A percentile compares a stretch with the other conserved stretches of the same genome.
Evolutionary conservation across 805 yeast species (phyloP).

Genomic region (Candida suzukii): DNA sequence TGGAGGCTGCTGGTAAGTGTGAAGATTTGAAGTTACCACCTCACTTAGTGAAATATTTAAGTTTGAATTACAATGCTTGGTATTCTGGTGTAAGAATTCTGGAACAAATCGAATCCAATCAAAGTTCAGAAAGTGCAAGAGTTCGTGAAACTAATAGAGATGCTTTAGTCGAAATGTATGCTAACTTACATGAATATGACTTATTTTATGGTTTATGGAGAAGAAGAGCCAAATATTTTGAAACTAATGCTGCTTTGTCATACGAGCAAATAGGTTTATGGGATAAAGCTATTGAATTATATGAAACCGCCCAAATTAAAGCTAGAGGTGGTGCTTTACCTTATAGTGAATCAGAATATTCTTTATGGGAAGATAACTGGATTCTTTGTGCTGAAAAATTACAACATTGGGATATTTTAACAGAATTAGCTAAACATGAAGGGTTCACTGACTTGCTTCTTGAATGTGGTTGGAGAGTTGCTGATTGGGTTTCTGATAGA

Average conservation of each 20-base stretch:
- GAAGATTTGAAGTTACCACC: conserved; percentile 82
- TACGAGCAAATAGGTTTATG: conserved; percentile 93
- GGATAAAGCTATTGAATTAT: conserved; percentile 89
- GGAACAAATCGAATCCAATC: conserved; percentile 52
- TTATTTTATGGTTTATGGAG: conserved; percentile 98
- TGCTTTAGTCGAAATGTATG: conserved; percentile 84
- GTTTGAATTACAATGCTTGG: conserved; percentile 86
- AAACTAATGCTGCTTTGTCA: conserved; percentile 87
- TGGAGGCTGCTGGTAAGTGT: conserved; percentile 77
- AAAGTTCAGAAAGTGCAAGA: conserved; percentile 52
- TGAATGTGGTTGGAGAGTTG: conserved; percentile 99
- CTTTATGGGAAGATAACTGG: conserved; percentile 99
- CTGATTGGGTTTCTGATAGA: conserved; percentile 94
- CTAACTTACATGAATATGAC: conserved; percentile 86
- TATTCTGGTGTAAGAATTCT: conserved; percentile 78
- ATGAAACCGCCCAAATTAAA: conserved; percentile 94
- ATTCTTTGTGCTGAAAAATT: conserved; percentile 92
- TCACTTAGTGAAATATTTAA: conserved; percentile 82
- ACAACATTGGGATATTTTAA: conserved; percentile 96
- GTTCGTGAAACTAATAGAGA: conserved; percentile 83
- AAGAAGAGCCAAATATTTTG: conserved; percentile 88
- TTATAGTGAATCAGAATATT: conserved; percentile 89
- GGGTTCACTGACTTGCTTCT: conserved; percentile 89
- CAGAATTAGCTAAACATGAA: conserved; percentile 96
- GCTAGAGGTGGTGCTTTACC: conserved; percentile 95